phyloP scores from a whole-genome alignment of 768 basidiomycete genomes.

The Pisolithus orientalis region DNA sequence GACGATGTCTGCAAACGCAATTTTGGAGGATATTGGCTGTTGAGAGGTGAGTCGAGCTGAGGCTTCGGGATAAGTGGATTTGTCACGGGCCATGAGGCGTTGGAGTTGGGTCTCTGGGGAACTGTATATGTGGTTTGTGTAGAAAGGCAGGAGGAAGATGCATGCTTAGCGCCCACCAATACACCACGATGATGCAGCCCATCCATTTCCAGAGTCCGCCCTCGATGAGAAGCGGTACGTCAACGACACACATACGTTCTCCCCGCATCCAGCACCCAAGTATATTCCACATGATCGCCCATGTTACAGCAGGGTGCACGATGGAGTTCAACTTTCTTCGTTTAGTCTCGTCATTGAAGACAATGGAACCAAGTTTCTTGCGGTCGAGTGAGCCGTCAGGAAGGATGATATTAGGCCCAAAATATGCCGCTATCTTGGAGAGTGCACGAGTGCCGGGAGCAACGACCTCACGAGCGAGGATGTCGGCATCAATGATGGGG shows the following conservation, averaged over 20 bases:
- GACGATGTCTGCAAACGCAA: conserved; percentile 78
- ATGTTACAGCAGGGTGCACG: conserved; percentile 85
- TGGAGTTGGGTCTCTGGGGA: conserved; percentile 79
- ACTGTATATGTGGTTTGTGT: conserved; percentile 32
- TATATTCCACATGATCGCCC: conserved; percentile 67
- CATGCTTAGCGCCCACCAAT: conserved; percentile 55
- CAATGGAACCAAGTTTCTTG: conserved; percentile 72
- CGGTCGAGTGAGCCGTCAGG: conserved; percentile 74
- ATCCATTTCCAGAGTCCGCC: conserved; percentile 80
- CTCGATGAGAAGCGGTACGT: conserved; percentile 91
- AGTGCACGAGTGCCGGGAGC: conserved; percentile 76
- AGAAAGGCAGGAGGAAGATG: background rate
- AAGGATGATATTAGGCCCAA: conserved; percentile 64
- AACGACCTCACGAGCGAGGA: conserved; percentile 81
- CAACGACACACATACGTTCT: conserved; percentile 73
- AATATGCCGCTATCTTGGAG: conserved; percentile 55
- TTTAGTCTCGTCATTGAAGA: conserved; percentile 74
- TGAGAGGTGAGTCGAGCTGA: conserved; percentile 72
- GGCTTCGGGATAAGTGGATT: conserved; percentile 60
- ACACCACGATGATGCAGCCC: conserved; percentile 81
- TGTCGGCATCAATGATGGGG: conserved; percentile 91
- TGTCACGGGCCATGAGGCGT: conserved; percentile 74
- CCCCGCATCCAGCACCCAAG: conserved; percentile 71
- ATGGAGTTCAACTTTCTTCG: conserved; percentile 75
- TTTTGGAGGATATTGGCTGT: conserved; percentile 70